Evolutionary conservation across 2,329 filamentous ascomycete genomes (phyloP).

Genomic region (Cladosporium halotolerans): DNA sequence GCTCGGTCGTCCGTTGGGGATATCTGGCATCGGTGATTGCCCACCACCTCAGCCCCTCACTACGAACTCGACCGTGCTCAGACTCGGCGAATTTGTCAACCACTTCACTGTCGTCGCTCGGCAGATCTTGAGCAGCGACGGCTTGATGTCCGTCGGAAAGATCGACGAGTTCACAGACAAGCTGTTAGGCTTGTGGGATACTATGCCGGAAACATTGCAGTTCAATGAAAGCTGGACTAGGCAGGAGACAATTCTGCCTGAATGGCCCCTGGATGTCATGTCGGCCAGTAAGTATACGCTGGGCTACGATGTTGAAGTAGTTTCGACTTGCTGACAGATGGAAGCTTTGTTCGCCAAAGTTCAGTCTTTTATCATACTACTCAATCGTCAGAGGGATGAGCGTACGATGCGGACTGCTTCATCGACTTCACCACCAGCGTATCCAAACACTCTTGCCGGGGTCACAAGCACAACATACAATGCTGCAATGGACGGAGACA

Average conservation of each 20-base stretch:
- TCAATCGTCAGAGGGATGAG: slow-evolving; percentile 42
- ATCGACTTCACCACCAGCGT: slow-evolving; percentile 8
- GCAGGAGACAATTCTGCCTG: slow-evolving; percentile 33
- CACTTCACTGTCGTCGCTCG: slow-evolving; percentile 44
- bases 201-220: slow-evolving; percentile 42
- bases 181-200: slow-evolving; percentile 38
- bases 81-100: slow-evolving; percentile 41
- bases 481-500: slow-evolving; percentile 12
- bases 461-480: slow-evolving; percentile 3
- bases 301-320: neutral
- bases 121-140: slow-evolving; percentile 41
- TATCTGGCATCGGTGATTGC: slow-evolving; percentile 45
- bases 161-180: slow-evolving; percentile 45
- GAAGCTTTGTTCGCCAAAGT: slow-evolving; percentile 42
- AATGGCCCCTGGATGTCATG: slow-evolving; percentile 43
- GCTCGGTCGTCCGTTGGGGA: slow-evolving; percentile 43
- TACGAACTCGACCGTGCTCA: slow-evolving; percentile 38
- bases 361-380: slow-evolving; percentile 43
- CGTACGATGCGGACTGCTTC: slow-evolving; percentile 20
- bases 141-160: slow-evolving; percentile 34
- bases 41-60: slow-evolving; percentile 41
- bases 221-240: slow-evolving; percentile 42
- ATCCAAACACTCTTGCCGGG: neutral
- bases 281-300: slow-evolving; percentile 35
- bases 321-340: neutral